Evolutionary conservation across 129 eudicot species (phyloP).

Genomic region (Tagetes erecta): DNA sequence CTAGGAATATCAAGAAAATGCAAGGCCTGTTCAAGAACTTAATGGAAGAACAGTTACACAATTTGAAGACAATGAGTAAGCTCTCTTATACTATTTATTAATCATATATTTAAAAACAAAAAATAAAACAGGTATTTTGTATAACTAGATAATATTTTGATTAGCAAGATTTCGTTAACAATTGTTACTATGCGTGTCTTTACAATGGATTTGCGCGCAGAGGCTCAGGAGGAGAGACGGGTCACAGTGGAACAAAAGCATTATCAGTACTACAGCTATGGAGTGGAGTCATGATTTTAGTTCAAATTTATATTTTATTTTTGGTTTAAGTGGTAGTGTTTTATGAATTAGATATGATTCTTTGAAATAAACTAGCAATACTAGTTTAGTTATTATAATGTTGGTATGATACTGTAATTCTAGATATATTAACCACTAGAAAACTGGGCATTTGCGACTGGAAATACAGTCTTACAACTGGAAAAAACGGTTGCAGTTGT

Average conservation of each 20-base stretch:
- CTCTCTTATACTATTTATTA: not conserved
- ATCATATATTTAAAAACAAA: no score
- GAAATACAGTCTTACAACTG: no score
- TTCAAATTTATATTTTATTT: not conserved
- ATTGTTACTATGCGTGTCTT: not conserved
- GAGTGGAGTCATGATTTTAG: not conserved
- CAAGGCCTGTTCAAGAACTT: constrained; percentile 54
- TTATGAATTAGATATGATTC: not conserved
- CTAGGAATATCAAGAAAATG: constrained; percentile 52
- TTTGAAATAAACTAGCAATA: not conserved
- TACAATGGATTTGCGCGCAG: not conserved
- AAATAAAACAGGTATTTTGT: no score
- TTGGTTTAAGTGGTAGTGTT: not conserved
- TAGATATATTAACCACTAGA: no score
- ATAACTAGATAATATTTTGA: no score
- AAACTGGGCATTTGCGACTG: no score
- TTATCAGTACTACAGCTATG: not conserved
- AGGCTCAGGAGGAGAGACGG: not conserved
- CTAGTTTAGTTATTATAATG: not conserved
- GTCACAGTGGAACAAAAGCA: not conserved
- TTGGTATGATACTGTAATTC: no score
- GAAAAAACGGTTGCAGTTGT: no score
- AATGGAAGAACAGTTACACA: constrained; percentile 43
- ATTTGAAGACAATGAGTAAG: constrained; percentile 26
- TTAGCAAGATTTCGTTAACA: not conserved